Evolutionary conservation across 2,329 filamentous ascomycete genomes (phyloP), one percentile per base, ranked within the genome.

Genomic region (Talaromyces sp.): DNA sequence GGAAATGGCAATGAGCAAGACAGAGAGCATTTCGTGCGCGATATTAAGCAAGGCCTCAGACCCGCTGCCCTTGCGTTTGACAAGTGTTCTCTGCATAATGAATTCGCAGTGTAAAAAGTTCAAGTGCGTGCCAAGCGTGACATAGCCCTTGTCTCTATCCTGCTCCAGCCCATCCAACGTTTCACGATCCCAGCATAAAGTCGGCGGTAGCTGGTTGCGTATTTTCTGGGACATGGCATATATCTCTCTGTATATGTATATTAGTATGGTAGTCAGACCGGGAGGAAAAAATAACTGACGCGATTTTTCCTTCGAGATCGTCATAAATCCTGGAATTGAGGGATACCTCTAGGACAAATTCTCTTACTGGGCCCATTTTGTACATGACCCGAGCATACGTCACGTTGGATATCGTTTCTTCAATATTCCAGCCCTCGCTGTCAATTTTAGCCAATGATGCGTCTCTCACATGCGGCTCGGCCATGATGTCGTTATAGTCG

Each of bases 91-190:
- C 30, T 68, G 66, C 3, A 71, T 64, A 13, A 70, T 57, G 4
- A 70, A 66, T 10, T 70, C 67, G 27, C 68, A 68, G 33, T 70
- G 66, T 11, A 71, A 61, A 30, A 67, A 67, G 3, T 69, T 66
- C 5, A 70, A 51, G 30, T 69, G 60, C 6, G 70, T 54, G 8
- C 36, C 27, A 25, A 55, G 60, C 17, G 54, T 0, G 64, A 60
- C 27, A 65, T 59, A 9, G 66, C 62, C 1, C 66, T 33, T 10
- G 55, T 58, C 33, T 65, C 61, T 33, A 62, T 59, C 6, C 59
- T 39, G n/a, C 27, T 61, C 17, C 54, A 51, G 3, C 19, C 6
- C 25, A 13, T 51, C 44, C 19, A 51, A 22, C 1, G 15, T 11
- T 27, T 27, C 10, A 51, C 19, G 44, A 27, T 51, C 25, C 44